Conservation (phyloP, 805 yeast genomes). For the Ogataea polymorpha region DNA sequence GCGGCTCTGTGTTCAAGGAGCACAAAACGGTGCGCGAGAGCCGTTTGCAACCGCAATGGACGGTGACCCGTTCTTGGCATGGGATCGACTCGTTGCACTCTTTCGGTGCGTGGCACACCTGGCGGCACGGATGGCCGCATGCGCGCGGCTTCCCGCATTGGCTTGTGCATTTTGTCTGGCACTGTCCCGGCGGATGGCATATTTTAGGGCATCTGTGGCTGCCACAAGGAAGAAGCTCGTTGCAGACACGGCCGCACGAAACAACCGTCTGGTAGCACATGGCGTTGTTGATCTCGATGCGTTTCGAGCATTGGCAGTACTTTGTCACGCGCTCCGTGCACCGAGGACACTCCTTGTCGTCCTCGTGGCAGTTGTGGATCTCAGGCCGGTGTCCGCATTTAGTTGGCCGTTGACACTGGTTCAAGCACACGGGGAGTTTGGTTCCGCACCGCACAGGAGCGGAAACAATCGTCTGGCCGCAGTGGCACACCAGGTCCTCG, state of each 20-base stretch:
- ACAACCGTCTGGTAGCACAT: slow-evolving; percentile 67
- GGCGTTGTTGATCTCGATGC: slow-evolving; percentile 49
- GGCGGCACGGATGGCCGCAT: slow-evolving; percentile 69
- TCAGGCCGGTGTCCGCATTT: slow-evolving; percentile 71
- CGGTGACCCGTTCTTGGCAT: slow-evolving; percentile 48
- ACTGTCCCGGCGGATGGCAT: slow-evolving; percentile 59
- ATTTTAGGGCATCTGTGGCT: slow-evolving; percentile 48
- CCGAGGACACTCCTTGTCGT: slow-evolving; percentile 62
- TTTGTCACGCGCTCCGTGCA: slow-evolving; percentile 51
- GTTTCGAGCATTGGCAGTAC: slow-evolving; percentile 31
- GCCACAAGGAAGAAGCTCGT: slow-evolving; percentile 44
- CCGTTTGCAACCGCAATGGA: slow-evolving; percentile 68
- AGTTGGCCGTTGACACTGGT: slow-evolving; percentile 56
- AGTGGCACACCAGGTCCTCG: slow-evolving; percentile 74
- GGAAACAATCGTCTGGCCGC: slow-evolving; percentile 72
- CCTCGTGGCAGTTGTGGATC: slow-evolving; percentile 75
- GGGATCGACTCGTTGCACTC: slow-evolving; percentile 50
- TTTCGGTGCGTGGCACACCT: slow-evolving; percentile 59
- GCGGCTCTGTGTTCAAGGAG: slow-evolving; percentile 35
- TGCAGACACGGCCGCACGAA: slow-evolving; percentile 69
- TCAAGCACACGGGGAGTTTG: slow-evolving; percentile 56
- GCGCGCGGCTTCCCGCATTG: slow-evolving; percentile 52
- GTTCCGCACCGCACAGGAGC: slow-evolving; percentile 90
- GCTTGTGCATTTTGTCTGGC: slow-evolving; percentile 56
- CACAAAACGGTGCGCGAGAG: slow-evolving; percentile 48